phyloP scores from a whole-genome alignment of 371 early-diverging fungal genomes.

The Syncephalis plumigaleata region DNA sequence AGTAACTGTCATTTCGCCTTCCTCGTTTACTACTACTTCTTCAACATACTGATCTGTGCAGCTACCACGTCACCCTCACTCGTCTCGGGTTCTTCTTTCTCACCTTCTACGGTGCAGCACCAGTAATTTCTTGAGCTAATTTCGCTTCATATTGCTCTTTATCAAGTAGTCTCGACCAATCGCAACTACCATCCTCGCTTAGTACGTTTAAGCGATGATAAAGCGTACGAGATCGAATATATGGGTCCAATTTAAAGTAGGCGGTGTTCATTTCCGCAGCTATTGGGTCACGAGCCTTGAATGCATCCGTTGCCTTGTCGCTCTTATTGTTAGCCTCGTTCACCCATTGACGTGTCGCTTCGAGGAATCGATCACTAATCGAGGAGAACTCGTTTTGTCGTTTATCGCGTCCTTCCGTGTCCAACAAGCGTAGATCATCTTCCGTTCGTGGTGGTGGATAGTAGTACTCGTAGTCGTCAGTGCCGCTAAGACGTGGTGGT shows the following conservation, averaged over 20 bases:
- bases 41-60: no score
- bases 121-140: no score
- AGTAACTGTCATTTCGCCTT: no score
- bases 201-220: slow-evolving; percentile 16
- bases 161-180: slow-evolving; percentile 1
- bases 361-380: slow-evolving; percentile 6
- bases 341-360: slow-evolving; percentile 10
- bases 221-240: slow-evolving; percentile 11
- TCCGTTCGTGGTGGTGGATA: slow-evolving; percentile 12
- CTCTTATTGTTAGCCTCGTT: slow-evolving; percentile 5
- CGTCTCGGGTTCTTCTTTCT: no score
- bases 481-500: slow-evolving; percentile 14
- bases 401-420: slow-evolving; percentile 3
- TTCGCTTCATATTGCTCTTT: no score
- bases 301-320: slow-evolving; percentile 1
- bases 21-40: no score
- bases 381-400: neutral
- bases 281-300: slow-evolving; percentile 5
- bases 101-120: no score
- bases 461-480: slow-evolving; percentile 13
- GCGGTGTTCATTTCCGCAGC: slow-evolving; percentile 10
- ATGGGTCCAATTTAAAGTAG: slow-evolving; percentile 13
- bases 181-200: slow-evolving; percentile 9
- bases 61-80: no score
- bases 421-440: slow-evolving; percentile 3